Evolutionary conservation across 306 rosid genomes (phyloP), one percentile per base, ranked within the genome.

Genomic region (Cotoneaster glaucophyllus): DNA sequence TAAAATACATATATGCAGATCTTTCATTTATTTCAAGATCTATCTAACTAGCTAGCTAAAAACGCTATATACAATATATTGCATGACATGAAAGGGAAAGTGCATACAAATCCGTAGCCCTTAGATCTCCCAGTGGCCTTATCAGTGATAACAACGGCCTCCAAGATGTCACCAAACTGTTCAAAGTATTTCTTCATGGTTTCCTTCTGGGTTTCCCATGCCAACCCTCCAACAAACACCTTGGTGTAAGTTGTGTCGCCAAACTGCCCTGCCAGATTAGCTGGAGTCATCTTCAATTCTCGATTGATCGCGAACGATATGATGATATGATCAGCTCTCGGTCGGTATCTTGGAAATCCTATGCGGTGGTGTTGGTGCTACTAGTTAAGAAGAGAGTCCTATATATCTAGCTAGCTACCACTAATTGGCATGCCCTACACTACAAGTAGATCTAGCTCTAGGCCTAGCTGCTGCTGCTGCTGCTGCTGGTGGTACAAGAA

Each of bases 161-260:
- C 99, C 96, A 95, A 88, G 93, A 95, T 95, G 65, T 95, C 99
- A 67, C 99, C 99, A 64, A 95, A 95, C 77, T 95, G 99, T 74
- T 95, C 97, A 65, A 95, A 95, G 70, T 95, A 95, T 43, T 85
- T 89, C 90, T 90, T 95, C 99, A 95, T 95, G 67, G 99, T 95
- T 18, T 95, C 99, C 68, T 95, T 95, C 77, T 95, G 99, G 53
- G 99, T 95, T 74, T 95, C 99, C 99, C 99, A 95, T 70, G 99
- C 99, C 87, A 95, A 84, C 3, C 99, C 99, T 74, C 99, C 99
- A 11, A 95, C 99, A 66, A 95, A 95, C 44, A 95, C 97, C 71
- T 95, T 95, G 17, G 99, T 95, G 84, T 92, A 92, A 19, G 99
- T 95, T 11, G 99, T 95, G 56, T 95, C 99, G 3, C 99, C 99